Conservation (phyloP, 768 basidiomycete species). For the Holtermanniella nyarrowii region DNA sequence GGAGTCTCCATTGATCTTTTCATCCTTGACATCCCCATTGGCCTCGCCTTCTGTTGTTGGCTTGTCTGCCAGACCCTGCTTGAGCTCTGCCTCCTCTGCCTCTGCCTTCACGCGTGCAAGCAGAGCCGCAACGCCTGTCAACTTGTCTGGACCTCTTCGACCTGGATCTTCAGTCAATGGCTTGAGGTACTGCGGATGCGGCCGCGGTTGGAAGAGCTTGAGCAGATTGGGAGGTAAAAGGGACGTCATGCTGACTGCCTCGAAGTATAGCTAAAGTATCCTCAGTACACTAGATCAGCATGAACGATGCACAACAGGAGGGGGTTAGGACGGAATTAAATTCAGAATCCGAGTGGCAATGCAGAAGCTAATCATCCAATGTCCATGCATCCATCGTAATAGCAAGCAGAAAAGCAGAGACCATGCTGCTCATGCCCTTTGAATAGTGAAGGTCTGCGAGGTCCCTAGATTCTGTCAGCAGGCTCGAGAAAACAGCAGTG, state of each 20-base stretch:
- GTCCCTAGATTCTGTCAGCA: slow-evolving; percentile 2
- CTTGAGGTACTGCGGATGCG: slow-evolving; percentile 73
- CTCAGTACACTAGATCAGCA: too few relatives aligned
- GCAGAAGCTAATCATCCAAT: too few relatives aligned
- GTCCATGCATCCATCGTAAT: too few relatives aligned
- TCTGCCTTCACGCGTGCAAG: slow-evolving; percentile 66
- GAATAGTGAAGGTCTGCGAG: slow-evolving; percentile 13
- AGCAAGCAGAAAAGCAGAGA: too few relatives aligned
- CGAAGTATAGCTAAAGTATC: background rate
- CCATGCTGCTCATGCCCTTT: too few relatives aligned
- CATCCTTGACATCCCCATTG: slow-evolving; percentile 67
- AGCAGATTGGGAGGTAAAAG: slow-evolving; percentile 83
- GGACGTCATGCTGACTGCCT: slow-evolving; percentile 18
- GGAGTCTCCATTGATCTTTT: slow-evolving; percentile 44
- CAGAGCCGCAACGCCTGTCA: slow-evolving; percentile 65
- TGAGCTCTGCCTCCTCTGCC: slow-evolving; percentile 46
- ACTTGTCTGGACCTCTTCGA: slow-evolving; percentile 57
- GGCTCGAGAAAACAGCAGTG: background rate
- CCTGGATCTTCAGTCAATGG: slow-evolving; percentile 77
- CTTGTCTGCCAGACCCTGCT: slow-evolving; percentile 15
- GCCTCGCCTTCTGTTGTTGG: slow-evolving; percentile 9
- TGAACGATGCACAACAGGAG: background rate
- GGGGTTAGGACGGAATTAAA: too few relatives aligned
- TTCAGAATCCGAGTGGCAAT: too few relatives aligned
- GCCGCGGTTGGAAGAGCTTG: slow-evolving; percentile 90